Evolutionary conservation across 768 basidiomycete genomes (phyloP), one percentile per base, ranked within the genome.

Genomic region (Auricularia auricula-judae): DNA sequence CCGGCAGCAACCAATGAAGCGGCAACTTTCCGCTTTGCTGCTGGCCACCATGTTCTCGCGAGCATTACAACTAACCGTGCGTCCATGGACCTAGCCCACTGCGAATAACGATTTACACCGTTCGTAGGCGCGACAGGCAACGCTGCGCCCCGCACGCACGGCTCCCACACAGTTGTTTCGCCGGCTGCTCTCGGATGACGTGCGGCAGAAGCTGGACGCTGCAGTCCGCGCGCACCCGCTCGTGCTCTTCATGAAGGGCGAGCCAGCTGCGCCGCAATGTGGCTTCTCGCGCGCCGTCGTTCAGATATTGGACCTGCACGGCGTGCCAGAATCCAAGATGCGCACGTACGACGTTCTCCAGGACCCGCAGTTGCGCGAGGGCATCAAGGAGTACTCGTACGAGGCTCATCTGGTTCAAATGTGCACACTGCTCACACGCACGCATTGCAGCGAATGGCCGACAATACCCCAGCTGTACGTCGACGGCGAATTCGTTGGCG

Each of bases 211-310:
- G 69, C 84, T 92, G n/a, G 82, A 89, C 72, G 74, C 84, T 68
- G 93, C 94, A 2, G 82, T 98, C 34, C 76, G 80, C 7, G 77
- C 82, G 1, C 84, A 83, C 54, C 94, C 94, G 0, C 82, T 98
- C 4, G 97, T 99, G 1, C 79, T 98, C 3, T 98, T 99, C 79
- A 98, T 99, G 96, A 99, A 99, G 73, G 97, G 97, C 10, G 93
- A 89, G 16, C 93, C 91, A 0, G 81, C 86, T 29, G 72, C 79
- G 4, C 96, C 96, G 1, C 86, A 93, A 70, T 98, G 96, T 66
- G 96, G 96, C 12, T 99, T 98, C 82, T 97, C 94, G 18, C 84
- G 96, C 62, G 96, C 96, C 0, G 93, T 89, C 0, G 83, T 93
- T 36, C 95, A 98, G 73, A 85, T 98, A 59, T 81, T 99, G 62